Percentiles rank a stretch among this genome's conserved stretches.
These are phyloP conservation scores for Mycena galopus DNA, from an alignment of 768 basidiomycete genomes.

Conservation along the genomic window DNA sequence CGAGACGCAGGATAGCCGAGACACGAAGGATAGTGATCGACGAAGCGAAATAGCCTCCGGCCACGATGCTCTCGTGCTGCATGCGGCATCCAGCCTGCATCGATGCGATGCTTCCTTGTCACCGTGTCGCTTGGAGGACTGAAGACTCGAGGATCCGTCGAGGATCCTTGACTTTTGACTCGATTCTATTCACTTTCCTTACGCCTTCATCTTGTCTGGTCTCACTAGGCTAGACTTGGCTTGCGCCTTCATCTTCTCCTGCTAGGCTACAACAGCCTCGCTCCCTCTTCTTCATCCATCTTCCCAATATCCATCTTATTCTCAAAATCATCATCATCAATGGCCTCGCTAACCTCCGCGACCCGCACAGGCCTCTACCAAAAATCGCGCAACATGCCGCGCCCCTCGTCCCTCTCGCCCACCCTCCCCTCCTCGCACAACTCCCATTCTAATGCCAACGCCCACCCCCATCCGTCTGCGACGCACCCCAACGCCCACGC, in stretches of 20 bases:
- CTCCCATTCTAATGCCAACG: conserved; percentile 38
- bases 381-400: conserved; percentile 84
- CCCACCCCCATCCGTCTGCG: not conserved
- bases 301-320: conserved; percentile 23
- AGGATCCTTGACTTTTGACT: no score
- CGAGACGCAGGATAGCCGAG: not conserved
- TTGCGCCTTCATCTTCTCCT: conserved; percentile 11
- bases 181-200: no score
- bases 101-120: conserved; percentile 1
- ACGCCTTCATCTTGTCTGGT: conserved; percentile 15
- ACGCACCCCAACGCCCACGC: conserved; percentile 25
- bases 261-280: conserved; percentile 40
- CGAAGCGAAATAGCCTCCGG: conserved; percentile 11
- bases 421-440: conserved; percentile 35
- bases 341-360: conserved; percentile 51
- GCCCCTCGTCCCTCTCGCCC: conserved; percentile 67
- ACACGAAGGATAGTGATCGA: conserved; percentile 3
- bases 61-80: conserved; percentile 32
- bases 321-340: not conserved
- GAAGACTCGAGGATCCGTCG: not conserved
- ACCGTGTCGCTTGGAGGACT: no score
- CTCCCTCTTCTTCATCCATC: not conserved
- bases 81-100: conserved; percentile 16
- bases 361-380: conserved; percentile 79
- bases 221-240: not conserved